These are phyloP conservation scores for Asparagopsis taxiformis DNA, from an alignment of 31 red algal genomes.

Conservation along the genomic window DNA sequence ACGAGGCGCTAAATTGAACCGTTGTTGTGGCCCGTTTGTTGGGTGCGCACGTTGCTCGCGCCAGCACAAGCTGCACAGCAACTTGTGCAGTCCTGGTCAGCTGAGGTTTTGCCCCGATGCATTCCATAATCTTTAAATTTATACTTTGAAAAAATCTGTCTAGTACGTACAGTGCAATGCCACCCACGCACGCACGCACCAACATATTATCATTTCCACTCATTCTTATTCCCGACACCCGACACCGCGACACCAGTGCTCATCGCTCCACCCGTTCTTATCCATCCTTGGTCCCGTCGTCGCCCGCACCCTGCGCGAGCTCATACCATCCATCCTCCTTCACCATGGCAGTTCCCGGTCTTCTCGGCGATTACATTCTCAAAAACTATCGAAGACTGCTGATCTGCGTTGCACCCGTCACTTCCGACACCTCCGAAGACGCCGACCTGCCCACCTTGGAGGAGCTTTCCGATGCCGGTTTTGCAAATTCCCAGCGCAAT, in stretches of 20 bases:
- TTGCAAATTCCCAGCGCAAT: not conserved
- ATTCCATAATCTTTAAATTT: too few species aligned
- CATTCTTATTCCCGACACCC: too few species aligned
- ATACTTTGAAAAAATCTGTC: too few species aligned
- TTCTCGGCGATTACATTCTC: slow-evolving; percentile 56
- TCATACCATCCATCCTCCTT: not conserved
- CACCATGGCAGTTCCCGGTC: slow-evolving; percentile 48
- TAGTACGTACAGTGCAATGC: too few species aligned
- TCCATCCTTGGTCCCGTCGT: not conserved
- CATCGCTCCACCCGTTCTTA: not conserved
- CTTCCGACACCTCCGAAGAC: slow-evolving; percentile 1
- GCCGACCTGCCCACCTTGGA: not conserved
- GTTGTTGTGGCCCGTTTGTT: too few species aligned
- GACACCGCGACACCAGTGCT: too few species aligned
- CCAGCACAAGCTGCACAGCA: too few species aligned
- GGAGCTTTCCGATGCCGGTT: not conserved
- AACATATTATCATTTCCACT: too few species aligned
- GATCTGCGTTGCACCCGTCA: slow-evolving; percentile 35
- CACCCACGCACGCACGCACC: too few species aligned
- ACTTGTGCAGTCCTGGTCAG: too few species aligned
- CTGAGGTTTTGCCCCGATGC: too few species aligned
- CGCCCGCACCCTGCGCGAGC: slow-evolving; percentile 1
- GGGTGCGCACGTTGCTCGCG: too few species aligned
- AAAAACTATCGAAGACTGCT: slow-evolving; percentile 58
- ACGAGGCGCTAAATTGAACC: not conserved